Conservation (phyloP, 2,329 filamentous ascomycete genomes). For the Alternaria triticimaculans region DNA sequence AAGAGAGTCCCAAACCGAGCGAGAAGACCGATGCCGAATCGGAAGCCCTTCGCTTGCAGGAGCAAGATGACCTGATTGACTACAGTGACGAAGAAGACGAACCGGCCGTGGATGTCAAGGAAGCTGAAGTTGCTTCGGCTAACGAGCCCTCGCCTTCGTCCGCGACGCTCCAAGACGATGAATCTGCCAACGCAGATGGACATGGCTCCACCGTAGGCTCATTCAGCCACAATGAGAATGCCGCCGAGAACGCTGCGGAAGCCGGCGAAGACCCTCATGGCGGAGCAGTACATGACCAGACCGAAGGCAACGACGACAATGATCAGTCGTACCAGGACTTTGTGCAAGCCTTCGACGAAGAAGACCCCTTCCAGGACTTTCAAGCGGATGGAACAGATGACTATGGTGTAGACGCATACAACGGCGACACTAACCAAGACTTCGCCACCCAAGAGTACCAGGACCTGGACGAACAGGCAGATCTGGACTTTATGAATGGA, state of each 20-base stretch:
- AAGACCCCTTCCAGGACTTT: conserved; percentile 18
- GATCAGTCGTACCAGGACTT: conserved; percentile 27
- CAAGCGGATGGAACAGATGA: conserved; percentile 20
- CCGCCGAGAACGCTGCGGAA: conserved; percentile 7
- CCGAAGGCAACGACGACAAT: conserved; percentile 17
- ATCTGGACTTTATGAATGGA: conserved; percentile 19
- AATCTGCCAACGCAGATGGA: conserved; percentile 21
- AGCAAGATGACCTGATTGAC: conserved; percentile 55
- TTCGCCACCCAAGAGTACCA: conserved; percentile 29
- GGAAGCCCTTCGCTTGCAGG: conserved; percentile 23
- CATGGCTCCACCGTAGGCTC: conserved; percentile 1
- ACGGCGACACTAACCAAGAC: conserved; percentile 35
- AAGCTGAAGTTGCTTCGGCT: conserved; percentile 9
- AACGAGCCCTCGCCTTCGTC: conserved; percentile 36
- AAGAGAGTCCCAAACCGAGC: neutral
- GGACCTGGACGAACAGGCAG: conserved; percentile 18
- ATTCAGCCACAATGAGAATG: conserved; percentile 1
- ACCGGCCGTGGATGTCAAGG: conserved; percentile 17
- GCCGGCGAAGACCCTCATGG: neutral
- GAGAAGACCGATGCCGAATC: conserved; percentile 1
- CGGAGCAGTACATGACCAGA: conserved; percentile 13
- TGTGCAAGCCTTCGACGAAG: conserved; percentile 19
- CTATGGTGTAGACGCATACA: conserved; percentile 17
- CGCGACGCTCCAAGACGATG: conserved; percentile 45
- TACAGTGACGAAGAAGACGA: conserved; percentile 58